Conservation (phyloP, 371 early-diverging fungal species). For the Mucor racemosus region DNA sequence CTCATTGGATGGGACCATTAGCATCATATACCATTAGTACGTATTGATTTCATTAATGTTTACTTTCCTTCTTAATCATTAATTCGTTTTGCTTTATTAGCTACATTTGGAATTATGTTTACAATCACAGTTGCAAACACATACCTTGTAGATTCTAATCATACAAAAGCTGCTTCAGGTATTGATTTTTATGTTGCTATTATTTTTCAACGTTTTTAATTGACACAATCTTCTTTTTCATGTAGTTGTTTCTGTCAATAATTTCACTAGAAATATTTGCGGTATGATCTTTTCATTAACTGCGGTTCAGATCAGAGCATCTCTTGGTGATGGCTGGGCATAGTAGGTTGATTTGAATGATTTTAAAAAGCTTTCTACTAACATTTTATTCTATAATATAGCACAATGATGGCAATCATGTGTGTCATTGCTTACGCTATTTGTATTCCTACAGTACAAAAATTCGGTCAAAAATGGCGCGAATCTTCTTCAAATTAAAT, state of each 20-base stretch:
- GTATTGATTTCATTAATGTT: neutral
- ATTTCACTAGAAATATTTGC: constrained; percentile 37
- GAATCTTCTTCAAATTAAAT: neutral
- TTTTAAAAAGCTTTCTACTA: neutral
- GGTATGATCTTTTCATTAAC: constrained; percentile 45
- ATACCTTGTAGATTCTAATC: constrained; percentile 37
- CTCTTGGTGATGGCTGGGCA: constrained; percentile 44
- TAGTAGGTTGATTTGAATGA: constrained; percentile 30
- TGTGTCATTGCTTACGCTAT: constrained; percentile 14
- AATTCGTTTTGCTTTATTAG: neutral
- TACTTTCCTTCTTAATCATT: neutral
- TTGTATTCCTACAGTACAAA: constrained; percentile 34
- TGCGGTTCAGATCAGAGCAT: constrained; percentile 28
- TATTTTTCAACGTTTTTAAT: no score
- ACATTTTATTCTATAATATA: constrained; percentile 3
- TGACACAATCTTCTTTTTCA: neutral
- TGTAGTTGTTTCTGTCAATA: constrained; percentile 34
- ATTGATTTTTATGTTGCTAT: no score
- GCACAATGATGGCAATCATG: constrained; percentile 27
- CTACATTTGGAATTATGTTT: constrained; percentile 42
- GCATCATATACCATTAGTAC: constrained; percentile 28
- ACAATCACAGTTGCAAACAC: constrained; percentile 38
- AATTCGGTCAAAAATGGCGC: neutral
- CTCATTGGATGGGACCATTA: constrained; percentile 40
- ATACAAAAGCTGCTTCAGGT: constrained; percentile 44